Base-by-base conservation (phyloP, 768 basidiomycete species). In the Trametes villosa region DNA sequence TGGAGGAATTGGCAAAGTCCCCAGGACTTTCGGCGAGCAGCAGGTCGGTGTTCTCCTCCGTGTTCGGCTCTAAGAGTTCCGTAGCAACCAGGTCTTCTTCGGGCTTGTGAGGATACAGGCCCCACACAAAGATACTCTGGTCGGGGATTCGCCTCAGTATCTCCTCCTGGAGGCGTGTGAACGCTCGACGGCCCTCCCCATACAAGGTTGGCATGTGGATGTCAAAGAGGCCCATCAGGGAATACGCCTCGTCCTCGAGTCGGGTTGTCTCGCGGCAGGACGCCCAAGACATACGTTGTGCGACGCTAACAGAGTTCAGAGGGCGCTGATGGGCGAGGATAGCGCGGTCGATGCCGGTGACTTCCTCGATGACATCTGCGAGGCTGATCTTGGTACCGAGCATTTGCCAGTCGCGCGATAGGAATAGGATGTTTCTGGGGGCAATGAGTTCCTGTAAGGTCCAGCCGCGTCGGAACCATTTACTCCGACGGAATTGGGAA, bases 221-320 rank as follows among this genome's bases (percentile, higher is more conserved):
- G 7, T 24, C 33, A 40, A 41, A 53, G 36, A 38, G 8, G 6
- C 52, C 52, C 26, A 53, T 40, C 4, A 53, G 52, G 4, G 52
- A 38, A 27, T 53, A 41, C 26, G 36, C 52, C 52, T 34, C 36
- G 36, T 53, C 52, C 24, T 53, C 52, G 22, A 53, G 18, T n/a
- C 40, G 8, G 5, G 52, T 53, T 13, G 52, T 40, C 8, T 27
- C 26, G 31, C 52, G 52, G 6, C 26, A 6, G 9, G 52, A 38
- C 9, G 52, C 52, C 52, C 52, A 53, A 15, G 34, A 31, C 33
- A 53, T 40, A 3, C 44, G n/a, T 17, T 22, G 8, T 26, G 44
- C 44, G 24, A 45, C 24, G 24, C 44, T 5, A 22, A 45, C 5
- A 45, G 44, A 15, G 22, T 9, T 5, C 7, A 24, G 44, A 17